Percentiles rank a stretch among this genome's conserved stretches.
Evolutionary conservation across 2,329 filamentous ascomycete genomes (phyloP).

Genomic region (Dothistroma septosporum): DNA sequence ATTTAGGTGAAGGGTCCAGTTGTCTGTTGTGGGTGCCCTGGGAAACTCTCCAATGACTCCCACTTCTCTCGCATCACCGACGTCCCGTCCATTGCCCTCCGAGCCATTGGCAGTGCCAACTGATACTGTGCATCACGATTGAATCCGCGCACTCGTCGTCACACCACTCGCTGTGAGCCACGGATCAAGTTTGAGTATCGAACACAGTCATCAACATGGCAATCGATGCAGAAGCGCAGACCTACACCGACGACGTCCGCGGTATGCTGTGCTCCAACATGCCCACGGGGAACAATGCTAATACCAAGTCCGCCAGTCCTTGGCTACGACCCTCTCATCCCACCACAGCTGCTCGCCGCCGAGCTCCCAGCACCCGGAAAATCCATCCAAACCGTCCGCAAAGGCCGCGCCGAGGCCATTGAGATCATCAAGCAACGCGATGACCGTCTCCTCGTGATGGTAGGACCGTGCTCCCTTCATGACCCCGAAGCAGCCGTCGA

Average conservation of each 20-base stretch:
- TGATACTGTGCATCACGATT: background rate
- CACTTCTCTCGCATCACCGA: background rate
- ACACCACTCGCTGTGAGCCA: background rate
- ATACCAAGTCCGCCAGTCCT: constrained; percentile 57
- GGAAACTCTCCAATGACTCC: background rate
- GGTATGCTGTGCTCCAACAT: constrained; percentile 36
- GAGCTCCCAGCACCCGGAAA: constrained; percentile 67
- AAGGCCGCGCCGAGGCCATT: constrained; percentile 64
- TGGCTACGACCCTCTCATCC: constrained; percentile 89
- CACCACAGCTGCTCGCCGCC: constrained; percentile 77
- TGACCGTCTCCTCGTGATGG: constrained; percentile 88
- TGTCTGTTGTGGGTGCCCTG: no score
- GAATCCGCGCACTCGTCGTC: background rate
- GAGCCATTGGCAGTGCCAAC: background rate
- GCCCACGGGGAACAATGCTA: constrained; percentile 6
- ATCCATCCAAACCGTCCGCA: constrained; percentile 65
- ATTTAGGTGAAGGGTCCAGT: no score
- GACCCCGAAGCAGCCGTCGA: constrained; percentile 84
- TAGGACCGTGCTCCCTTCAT: constrained; percentile 96
- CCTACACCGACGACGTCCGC: constrained; percentile 50
- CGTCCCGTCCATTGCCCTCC: background rate
- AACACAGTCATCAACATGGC: constrained; percentile 13
- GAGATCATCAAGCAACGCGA: constrained; percentile 73
- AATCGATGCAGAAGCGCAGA: constrained; percentile 14
- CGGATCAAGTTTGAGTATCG: background rate